Percentiles rank a stretch among this genome's conserved stretches.
Evolutionary conservation across 73 alveolate genomes (phyloP).

Genomic region (Stentor coeruleus): DNA sequence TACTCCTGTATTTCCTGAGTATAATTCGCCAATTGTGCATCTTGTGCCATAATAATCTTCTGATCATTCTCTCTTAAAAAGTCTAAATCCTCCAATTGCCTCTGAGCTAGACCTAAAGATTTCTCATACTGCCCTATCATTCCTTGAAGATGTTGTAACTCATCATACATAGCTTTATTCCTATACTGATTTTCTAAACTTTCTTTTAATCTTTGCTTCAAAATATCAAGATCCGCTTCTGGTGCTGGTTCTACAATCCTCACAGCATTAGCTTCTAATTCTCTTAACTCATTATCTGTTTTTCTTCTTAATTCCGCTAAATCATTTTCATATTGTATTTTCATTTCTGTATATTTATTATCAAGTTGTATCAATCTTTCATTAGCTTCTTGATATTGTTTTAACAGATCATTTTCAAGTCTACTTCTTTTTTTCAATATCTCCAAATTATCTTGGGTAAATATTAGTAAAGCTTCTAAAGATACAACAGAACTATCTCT

Average conservation of each 20-base stretch:
- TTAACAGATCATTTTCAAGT: background rate
- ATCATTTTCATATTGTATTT: background rate
- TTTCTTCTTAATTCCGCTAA: background rate
- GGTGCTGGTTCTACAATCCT: background rate
- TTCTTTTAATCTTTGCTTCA: background rate
- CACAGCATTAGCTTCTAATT: background rate
- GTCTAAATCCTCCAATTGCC: background rate
- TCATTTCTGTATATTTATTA: constrained; percentile 9
- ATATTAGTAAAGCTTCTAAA: background rate
- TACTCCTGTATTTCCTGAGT: too few species aligned
- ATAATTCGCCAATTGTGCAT: too few species aligned
- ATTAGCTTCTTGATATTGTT: background rate
- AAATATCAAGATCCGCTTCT: background rate
- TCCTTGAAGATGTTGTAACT: background rate
- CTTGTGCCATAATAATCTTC: too few species aligned
- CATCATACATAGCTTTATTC: background rate
- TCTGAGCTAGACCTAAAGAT: constrained; percentile 11
- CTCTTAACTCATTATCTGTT: background rate
- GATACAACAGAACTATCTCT: constrained; percentile 1
- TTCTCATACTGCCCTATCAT: background rate
- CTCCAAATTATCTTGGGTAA: background rate
- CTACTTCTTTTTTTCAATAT: background rate
- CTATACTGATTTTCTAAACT: background rate
- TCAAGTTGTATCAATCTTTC: constrained; percentile 1
- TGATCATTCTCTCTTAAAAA: background rate